A percentile compares a stretch with the other conserved stretches of the same genome.
Conservation (phyloP, 2,329 filamentous ascomycete species). For the Parastagonospora avenae region DNA sequence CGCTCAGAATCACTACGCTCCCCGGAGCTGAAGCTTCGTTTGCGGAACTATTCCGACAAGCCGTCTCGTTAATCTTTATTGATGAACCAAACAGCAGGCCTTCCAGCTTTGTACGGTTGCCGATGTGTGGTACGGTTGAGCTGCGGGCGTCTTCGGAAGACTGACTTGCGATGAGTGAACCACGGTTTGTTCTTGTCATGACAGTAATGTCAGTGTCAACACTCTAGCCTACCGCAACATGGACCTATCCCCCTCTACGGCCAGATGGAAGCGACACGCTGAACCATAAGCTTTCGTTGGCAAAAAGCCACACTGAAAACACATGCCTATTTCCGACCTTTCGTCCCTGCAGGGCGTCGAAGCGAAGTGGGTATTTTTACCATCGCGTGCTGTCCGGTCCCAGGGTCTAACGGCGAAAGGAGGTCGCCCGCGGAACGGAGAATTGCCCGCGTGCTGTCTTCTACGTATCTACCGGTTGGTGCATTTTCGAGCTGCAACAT, state of each 20-base stretch:
- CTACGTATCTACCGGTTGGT: neutral
- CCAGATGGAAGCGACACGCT: neutral
- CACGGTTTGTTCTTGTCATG: neutral
- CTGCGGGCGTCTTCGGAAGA: neutral
- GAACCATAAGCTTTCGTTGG: neutral
- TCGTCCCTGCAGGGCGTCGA: neutral
- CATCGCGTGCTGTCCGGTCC: neutral
- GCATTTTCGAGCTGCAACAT: neutral
- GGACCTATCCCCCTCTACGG: no score
- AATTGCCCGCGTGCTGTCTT: neutral
- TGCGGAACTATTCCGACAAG: neutral
- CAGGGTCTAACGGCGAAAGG: constrained; percentile 1
- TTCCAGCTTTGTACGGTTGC: neutral
- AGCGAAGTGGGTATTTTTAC: constrained; percentile 5
- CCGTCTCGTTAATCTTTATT: neutral
- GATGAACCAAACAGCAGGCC: no score
- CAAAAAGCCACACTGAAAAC: neutral
- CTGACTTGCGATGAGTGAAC: constrained; percentile 1
- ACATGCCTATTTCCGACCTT: neutral
- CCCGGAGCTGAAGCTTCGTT: neutral
- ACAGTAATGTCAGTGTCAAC: neutral
- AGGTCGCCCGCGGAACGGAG: neutral
- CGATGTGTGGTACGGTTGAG: neutral
- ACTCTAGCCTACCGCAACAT: no score
- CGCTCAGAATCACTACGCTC: neutral